A percentile compares a stretch with the other conserved stretches of the same genome.
These are phyloP conservation scores for Pestalotiopsis sp. DNA, from an alignment of 2,329 filamentous ascomycete genomes.

Conservation along the genomic window DNA sequence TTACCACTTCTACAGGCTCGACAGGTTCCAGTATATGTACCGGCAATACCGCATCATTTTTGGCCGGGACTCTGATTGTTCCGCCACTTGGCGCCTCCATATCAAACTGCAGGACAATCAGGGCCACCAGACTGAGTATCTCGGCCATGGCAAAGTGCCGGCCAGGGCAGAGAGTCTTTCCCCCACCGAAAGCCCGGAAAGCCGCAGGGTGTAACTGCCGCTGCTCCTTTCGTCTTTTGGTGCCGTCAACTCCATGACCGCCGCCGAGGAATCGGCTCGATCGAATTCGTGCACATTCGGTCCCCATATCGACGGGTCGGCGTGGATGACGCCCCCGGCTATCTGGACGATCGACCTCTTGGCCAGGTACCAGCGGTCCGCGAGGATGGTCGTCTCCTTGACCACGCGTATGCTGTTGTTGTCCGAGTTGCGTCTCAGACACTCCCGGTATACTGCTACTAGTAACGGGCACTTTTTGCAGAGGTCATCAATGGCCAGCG, in stretches of 20 bases:
- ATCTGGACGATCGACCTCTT: slow-evolving; percentile 46
- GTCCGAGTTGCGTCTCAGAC: slow-evolving; percentile 43
- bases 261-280: slow-evolving; percentile 39
- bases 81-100: slow-evolving; percentile 19
- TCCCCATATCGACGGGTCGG: slow-evolving; percentile 45
- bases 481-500: slow-evolving; percentile 37
- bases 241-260: not conserved
- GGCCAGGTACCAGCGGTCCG: slow-evolving; percentile 43
- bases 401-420: slow-evolving; percentile 44
- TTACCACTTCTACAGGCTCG: slow-evolving; percentile 19
- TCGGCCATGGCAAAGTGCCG: slow-evolving; percentile 41
- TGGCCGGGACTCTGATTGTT: slow-evolving; percentile 27
- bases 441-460: slow-evolving; percentile 46
- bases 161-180: slow-evolving; percentile 42
- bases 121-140: slow-evolving; percentile 36
- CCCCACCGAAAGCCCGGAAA: slow-evolving; percentile 42
- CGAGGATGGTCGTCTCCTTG: slow-evolving; percentile 42
- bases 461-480: slow-evolving; percentile 43
- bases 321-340: slow-evolving; percentile 44
- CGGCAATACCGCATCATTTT: slow-evolving; percentile 32
- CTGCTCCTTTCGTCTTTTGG: slow-evolving; percentile 5
- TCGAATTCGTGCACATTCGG: slow-evolving; percentile 42
- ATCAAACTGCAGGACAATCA: slow-evolving; percentile 35
- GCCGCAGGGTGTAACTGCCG: slow-evolving; percentile 28
- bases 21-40: slow-evolving; percentile 33